A percentile compares a stretch with the other conserved stretches of the same genome.
phyloP scores from a whole-genome alignment of 768 basidiomycete species.

The Cytidiella melzeri region DNA sequence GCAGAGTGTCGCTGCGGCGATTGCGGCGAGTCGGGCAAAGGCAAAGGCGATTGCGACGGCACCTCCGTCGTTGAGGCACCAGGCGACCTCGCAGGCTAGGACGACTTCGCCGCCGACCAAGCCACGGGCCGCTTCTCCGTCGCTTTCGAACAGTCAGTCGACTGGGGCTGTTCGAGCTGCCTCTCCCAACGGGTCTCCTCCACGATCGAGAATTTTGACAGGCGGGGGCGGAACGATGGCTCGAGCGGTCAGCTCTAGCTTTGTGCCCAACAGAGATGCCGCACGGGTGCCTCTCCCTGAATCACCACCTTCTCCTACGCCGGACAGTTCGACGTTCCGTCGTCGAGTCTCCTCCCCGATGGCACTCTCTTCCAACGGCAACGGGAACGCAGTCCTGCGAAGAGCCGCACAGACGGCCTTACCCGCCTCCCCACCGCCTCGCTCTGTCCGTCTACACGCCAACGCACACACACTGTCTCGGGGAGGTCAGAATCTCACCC shows the following conservation, averaged over 20 bases:
- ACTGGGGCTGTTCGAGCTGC: slow-evolving; percentile 17
- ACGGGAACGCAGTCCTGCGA: slow-evolving; percentile 22
- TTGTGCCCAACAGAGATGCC: slow-evolving; percentile 10
- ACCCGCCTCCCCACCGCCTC: slow-evolving; percentile 26
- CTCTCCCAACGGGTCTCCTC: slow-evolving; percentile 14
- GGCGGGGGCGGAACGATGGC: slow-evolving; percentile 13
- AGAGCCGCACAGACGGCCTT: slow-evolving; percentile 28
- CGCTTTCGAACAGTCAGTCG: slow-evolving; percentile 24
- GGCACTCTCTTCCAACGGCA: slow-evolving; percentile 18
- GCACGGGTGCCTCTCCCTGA: slow-evolving; percentile 12
- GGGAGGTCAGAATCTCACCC: slow-evolving; percentile 13
- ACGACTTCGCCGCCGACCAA: slow-evolving; percentile 37
- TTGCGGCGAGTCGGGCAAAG: slow-evolving; percentile 87
- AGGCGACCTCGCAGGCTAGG: slow-evolving; percentile 71
- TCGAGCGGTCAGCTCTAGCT: slow-evolving; percentile 18
- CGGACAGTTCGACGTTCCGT: slow-evolving; percentile 19
- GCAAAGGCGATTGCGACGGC: slow-evolving; percentile 79
- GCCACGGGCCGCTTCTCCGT: slow-evolving; percentile 35
- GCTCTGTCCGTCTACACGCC: slow-evolving; percentile 11
- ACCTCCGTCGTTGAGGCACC: slow-evolving; percentile 74
- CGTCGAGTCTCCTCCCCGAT: slow-evolving; percentile 20
- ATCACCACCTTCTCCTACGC: slow-evolving; percentile 21
- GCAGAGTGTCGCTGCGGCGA: slow-evolving; percentile 76
- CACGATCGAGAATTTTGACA: slow-evolving; percentile 13
- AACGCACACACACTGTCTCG: slow-evolving; percentile 6